Evolutionary conservation across 1,284 basidiomycete genomes (phyloP).

Genomic region (Termitomyces sp.): DNA sequence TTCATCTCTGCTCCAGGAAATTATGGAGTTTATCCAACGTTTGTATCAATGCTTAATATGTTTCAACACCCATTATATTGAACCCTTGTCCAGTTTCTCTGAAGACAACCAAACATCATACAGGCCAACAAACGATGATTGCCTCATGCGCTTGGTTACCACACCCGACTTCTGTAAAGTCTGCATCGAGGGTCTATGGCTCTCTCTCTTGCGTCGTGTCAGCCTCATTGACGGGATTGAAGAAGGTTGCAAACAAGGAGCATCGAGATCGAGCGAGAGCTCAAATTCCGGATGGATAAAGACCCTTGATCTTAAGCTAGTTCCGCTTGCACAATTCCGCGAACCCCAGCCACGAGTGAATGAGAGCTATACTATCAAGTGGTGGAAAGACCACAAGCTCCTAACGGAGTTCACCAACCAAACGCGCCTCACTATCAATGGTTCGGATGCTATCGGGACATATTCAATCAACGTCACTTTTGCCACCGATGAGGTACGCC

Average conservation of each 20-base stretch:
- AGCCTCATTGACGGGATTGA: slow-evolving; percentile 54
- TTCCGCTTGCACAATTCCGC: slow-evolving; percentile 59
- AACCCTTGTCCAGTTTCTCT: slow-evolving; percentile 41
- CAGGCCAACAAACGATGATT: slow-evolving; percentile 78
- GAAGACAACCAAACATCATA: slow-evolving; percentile 58
- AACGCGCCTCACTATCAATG: slow-evolving; percentile 38
- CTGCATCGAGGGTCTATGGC: slow-evolving; percentile 72
- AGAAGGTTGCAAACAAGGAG: slow-evolving; percentile 26
- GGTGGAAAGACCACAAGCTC: slow-evolving; percentile 42
- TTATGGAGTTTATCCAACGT: slow-evolving; percentile 77
- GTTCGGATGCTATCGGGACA: slow-evolving; percentile 27
- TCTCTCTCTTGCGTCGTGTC: slow-evolving; percentile 52
- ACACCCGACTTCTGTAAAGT: slow-evolving; percentile 71
- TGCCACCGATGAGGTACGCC: slow-evolving; percentile 50
- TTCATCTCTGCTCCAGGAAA: slow-evolving; percentile 57
- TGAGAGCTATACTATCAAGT: slow-evolving; percentile 54
- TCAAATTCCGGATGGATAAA: slow-evolving; percentile 20
- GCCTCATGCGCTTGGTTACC: slow-evolving; percentile 76
- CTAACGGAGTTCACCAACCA: slow-evolving; percentile 43
- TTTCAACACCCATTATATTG: not conserved
- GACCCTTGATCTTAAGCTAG: slow-evolving; percentile 39
- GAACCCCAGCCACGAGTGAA: slow-evolving; percentile 20
- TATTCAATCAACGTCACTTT: slow-evolving; percentile 48
- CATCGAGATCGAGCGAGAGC: slow-evolving; percentile 10
- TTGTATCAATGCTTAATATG: slow-evolving; percentile 16